Percentiles rank a stretch among this genome's conserved stretches.
Evolutionary conservation across 176 grass and related monocot genomes (phyloP).

Genomic region (Urochloa ruziziensis): DNA sequence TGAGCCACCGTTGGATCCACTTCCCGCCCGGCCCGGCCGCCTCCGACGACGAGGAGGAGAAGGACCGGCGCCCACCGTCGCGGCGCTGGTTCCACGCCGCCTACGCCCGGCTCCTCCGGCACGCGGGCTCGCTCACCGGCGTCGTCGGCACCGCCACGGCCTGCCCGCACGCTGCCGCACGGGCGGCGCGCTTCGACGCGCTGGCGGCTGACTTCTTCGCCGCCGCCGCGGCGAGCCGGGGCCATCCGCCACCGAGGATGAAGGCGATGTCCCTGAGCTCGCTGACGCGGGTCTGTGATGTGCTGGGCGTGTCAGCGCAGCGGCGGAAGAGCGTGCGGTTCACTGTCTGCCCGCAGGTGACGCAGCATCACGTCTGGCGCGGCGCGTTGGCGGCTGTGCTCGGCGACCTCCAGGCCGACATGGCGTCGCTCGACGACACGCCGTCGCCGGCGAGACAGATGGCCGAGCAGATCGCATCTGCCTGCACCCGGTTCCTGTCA

Average conservation of each 20-base stretch:
- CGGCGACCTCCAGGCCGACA: conserved; percentile 53
- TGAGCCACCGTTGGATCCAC: conserved; percentile 21
- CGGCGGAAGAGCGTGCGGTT: conserved; percentile 62
- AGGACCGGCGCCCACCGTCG: conserved; percentile 22
- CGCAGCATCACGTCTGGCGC: conserved; percentile 79
- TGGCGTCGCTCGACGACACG: conserved; percentile 31
- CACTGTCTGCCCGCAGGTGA: conserved; percentile 75
- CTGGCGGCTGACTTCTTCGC: conserved; percentile 53
- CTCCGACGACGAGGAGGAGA: conserved; percentile 12
- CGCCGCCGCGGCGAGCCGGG: neutral
- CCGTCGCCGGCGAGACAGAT: conserved; percentile 40
- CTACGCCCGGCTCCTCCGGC: conserved; percentile 64
- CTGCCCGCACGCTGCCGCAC: conserved; percentile 28
- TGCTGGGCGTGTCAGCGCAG: conserved; percentile 70
- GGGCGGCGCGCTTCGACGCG: conserved; percentile 51
- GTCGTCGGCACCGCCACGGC: conserved; percentile 34
- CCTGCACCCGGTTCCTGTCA: conserved; percentile 49
- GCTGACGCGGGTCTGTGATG: conserved; percentile 58
- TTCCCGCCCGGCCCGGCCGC: conserved; percentile 21
- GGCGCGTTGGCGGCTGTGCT: conserved; percentile 70
- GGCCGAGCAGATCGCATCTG: conserved; percentile 62
- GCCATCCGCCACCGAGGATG: conserved; percentile 6
- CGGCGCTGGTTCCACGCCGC: conserved; percentile 59
- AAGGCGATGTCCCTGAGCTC: conserved; percentile 43
- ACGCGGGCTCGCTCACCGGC: conserved; percentile 44